These are phyloP conservation scores for Aspergillus hancockii DNA, from an alignment of 495 filamentous ascomycete genomes.

Conservation along the genomic window DNA sequence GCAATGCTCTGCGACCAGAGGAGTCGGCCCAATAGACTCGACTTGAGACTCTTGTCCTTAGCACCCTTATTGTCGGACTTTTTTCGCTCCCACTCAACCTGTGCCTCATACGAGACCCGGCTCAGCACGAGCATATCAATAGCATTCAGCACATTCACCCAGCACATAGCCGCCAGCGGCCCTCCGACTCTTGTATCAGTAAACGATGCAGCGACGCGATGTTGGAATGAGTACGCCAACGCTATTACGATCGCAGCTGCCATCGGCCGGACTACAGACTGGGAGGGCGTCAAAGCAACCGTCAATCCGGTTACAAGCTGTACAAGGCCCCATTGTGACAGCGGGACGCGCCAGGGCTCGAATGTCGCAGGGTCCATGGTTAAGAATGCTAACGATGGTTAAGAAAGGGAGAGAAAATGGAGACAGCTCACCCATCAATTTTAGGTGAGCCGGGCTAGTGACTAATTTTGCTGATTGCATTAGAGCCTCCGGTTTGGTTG, in stretches of 20 bases:
- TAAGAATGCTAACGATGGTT: not conserved
- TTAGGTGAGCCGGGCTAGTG: not conserved
- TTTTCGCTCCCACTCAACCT: conserved; percentile 16
- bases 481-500: not conserved
- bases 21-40: not conserved
- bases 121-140: conserved; percentile 23
- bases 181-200: conserved; percentile 14
- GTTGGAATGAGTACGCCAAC: conserved; percentile 10
- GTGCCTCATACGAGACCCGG: conserved; percentile 19
- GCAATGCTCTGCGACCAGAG: conserved; percentile 15
- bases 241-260: conserved; percentile 8
- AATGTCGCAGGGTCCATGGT: conserved; percentile 4
- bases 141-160: conserved; percentile 28
- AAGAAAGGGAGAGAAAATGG: not conserved
- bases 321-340: conserved; percentile 14
- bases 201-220: conserved; percentile 1
- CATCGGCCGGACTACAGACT: conserved; percentile 10
- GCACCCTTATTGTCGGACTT: not conserved
- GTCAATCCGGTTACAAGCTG: conserved; percentile 17
- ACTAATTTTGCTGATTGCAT: not conserved
- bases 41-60: not conserved
- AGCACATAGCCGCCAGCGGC: conserved; percentile 24
- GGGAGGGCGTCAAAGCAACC: conserved; percentile 14
- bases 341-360: conserved; percentile 13
- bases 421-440: not conserved